Base-by-base conservation (phyloP, 2,329 filamentous ascomycete genomes). In the Lithohypha guttulata region DNA sequence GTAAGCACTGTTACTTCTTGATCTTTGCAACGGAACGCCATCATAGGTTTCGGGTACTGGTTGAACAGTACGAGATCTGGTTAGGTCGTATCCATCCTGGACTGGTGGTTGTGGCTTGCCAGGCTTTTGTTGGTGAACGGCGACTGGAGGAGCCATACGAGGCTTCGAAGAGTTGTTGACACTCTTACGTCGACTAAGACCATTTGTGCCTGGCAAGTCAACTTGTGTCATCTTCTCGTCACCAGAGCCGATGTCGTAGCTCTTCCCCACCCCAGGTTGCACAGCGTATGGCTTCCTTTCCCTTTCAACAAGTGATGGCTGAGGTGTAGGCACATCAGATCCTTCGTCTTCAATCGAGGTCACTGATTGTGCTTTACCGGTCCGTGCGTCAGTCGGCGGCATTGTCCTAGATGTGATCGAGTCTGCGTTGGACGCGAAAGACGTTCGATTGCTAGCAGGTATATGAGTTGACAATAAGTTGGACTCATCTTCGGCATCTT, bases 261-360 rank as follows among this genome's bases (percentile, higher is more conserved):
- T 55, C 53, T 77, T 80, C 6, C 75, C 77, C 18, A 59, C 63
- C 7, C 75, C 75, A 11, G 75, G 73, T 17, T 71, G 69, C 1
- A 70, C 71, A 18, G 60, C 63, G 51, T 81, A 82, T 0, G 78
- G 78, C 44, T 81, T 74, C 25, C 78, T 64, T 50, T 81, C 73
- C 4, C 78, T 71, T 52, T 82, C 78, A n/a, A n/a, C n/a, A 32
- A 81, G 71, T 1, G 73, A 61, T 1, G 65, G 56, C 1, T 61
- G 55, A 1, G 54, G 51, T 22, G 35, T 39, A 2, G 35, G 26
- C 4, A 57, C 55, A 10, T 62, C 54, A 31, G 66, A 62, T n/a
- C 56, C 46, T 10, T 55, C 45, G 19, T 63, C 61, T n/a, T 39
- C 35, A 22, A 39, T 66, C 59, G 14, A 56, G 57, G 25, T 59